Conservation (phyloP, 1,284 basidiomycete genomes). For the Paramarasmius palmivorus region DNA sequence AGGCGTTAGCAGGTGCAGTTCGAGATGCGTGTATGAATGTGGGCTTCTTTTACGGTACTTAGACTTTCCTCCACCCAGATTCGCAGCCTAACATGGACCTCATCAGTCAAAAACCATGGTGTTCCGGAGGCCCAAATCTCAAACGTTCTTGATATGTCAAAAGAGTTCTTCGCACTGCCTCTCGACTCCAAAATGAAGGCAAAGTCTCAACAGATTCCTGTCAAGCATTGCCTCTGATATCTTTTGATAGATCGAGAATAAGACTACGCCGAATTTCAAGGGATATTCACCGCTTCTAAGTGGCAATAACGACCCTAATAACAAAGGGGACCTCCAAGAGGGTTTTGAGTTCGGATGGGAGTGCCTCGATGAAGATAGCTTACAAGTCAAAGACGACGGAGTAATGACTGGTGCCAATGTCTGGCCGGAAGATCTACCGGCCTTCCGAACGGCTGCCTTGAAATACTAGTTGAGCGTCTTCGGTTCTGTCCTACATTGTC, state of each 20-base stretch:
- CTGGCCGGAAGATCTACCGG: conserved; percentile 56
- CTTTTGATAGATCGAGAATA: conserved; percentile 61
- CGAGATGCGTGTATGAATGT: conserved; percentile 72
- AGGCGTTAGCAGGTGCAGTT: conserved; percentile 55
- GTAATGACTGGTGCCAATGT: conserved; percentile 64
- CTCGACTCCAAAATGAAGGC: conserved; percentile 62
- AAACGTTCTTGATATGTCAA: conserved; percentile 45
- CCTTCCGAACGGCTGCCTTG: conserved; percentile 54
- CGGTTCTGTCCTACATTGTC: background rate
- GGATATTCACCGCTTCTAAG: conserved; percentile 69
- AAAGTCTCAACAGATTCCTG: conserved; percentile 11
- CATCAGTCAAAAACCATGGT: conserved; percentile 71
- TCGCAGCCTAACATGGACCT: background rate
- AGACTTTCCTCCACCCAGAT: background rate
- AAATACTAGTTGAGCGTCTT: conserved; percentile 56
- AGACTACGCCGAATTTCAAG: conserved; percentile 66
- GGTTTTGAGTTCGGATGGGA: conserved; percentile 80
- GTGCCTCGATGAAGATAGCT: conserved; percentile 22
- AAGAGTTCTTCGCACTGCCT: conserved; percentile 64
- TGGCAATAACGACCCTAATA: conserved; percentile 63
- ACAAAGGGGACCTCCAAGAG: conserved; percentile 77
- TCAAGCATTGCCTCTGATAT: background rate
- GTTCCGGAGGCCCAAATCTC: conserved; percentile 54
- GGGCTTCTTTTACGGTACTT: conserved; percentile 79
- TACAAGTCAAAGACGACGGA: conserved; percentile 41